Percentiles rank a stretch among this genome's conserved stretches.
phyloP scores from a whole-genome alignment of 345 rosid species.

The Eucalyptus marginata region DNA sequence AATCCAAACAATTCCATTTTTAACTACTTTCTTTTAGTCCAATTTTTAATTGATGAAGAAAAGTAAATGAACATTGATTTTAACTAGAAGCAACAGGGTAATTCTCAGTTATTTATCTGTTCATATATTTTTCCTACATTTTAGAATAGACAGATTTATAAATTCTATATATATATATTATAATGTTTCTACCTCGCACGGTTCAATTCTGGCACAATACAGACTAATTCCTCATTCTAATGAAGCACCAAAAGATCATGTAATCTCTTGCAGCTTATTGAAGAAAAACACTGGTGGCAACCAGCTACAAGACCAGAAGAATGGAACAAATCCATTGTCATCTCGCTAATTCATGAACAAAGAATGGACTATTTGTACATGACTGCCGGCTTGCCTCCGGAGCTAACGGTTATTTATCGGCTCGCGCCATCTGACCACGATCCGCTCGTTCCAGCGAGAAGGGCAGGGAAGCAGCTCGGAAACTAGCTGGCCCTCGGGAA shows the following conservation, averaged over 20 bases:
- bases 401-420: background rate
- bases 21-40: background rate
- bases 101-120: background rate
- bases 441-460: background rate
- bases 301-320: background rate
- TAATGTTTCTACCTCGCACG: background rate
- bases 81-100: background rate
- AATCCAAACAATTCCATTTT: background rate
- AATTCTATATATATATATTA: background rate
- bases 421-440: background rate
- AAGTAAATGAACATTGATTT: background rate
- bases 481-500: background rate
- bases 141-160: background rate
- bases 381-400: background rate
- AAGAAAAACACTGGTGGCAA: background rate
- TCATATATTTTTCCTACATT: background rate
- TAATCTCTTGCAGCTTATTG: background rate
- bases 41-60: background rate
- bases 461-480: background rate
- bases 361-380: background rate
- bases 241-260: background rate
- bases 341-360: background rate
- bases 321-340: background rate
- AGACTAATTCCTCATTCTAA: background rate
- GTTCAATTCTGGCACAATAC: background rate